Evolutionary conservation across 176 grass and related monocot species (phyloP).

Genomic region (Rhipidocladum racemiflorum): DNA sequence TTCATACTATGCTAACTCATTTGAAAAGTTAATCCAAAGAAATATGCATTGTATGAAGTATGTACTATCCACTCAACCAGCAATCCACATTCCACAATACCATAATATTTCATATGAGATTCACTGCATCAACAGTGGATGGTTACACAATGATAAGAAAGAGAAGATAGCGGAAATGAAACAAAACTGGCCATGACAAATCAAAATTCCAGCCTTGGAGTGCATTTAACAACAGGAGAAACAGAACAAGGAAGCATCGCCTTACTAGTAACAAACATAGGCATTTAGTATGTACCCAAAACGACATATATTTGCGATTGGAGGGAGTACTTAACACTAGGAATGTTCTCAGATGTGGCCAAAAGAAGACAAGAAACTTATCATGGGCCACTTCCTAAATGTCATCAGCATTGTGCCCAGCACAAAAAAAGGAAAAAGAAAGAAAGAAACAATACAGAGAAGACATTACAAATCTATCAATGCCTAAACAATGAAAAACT

Average conservation of each 20-base stretch:
- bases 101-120: background rate
- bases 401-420: no score
- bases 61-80: no score
- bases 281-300: background rate
- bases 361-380: no score
- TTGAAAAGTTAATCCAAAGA: no score
- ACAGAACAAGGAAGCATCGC: background rate
- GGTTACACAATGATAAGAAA: background rate
- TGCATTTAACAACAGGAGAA: background rate
- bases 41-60: no score
- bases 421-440: no score
- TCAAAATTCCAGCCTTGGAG: background rate
- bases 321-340: no score
- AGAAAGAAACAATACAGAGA: slow-evolving; percentile 24
- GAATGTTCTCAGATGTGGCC: no score
- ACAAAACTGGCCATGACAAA: background rate
- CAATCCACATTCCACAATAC: no score
- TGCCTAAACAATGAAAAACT: background rate
- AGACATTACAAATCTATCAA: slow-evolving; percentile 1
- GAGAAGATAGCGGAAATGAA: background rate
- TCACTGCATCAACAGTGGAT: background rate
- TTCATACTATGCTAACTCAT: no score
- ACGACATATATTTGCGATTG: no score
- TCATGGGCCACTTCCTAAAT: no score
- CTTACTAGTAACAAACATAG: background rate